phyloP scores from a whole-genome alignment of 345 rosid genomes.

The Populus alba region DNA sequence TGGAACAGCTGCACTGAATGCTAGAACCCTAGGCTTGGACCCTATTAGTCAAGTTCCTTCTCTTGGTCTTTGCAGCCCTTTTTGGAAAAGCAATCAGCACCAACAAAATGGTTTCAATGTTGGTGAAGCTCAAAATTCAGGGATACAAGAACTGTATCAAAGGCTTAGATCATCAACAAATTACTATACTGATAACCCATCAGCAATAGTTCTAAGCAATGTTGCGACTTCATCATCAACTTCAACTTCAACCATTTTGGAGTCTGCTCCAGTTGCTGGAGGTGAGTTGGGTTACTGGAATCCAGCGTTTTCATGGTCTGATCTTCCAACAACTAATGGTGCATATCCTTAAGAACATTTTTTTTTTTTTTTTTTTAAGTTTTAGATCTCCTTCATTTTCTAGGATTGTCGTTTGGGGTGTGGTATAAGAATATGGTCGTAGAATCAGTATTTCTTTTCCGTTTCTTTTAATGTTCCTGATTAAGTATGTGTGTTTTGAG shows the following conservation, averaged over 20 bases:
- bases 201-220: constrained; percentile 33
- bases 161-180: constrained; percentile 45
- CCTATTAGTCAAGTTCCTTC: constrained; percentile 39
- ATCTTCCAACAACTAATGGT: constrained; percentile 65
- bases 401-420: constrained; percentile 32
- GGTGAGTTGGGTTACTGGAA: constrained; percentile 57
- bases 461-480: background rate
- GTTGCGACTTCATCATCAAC: constrained; percentile 36
- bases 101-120: constrained; percentile 36
- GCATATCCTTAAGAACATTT: constrained; percentile 47
- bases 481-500: constrained; percentile 27
- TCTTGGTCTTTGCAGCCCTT: constrained; percentile 39
- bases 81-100: constrained; percentile 41
- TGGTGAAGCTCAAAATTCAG: constrained; percentile 45
- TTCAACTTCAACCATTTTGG: constrained; percentile 37
- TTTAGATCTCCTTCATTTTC: constrained; percentile 8
- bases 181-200: constrained; percentile 22
- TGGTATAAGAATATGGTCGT: constrained; percentile 39
- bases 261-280: constrained; percentile 45
- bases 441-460: constrained; percentile 8
- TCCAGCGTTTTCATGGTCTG: constrained; percentile 56
- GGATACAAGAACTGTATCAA: constrained; percentile 59
- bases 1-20: constrained; percentile 20
- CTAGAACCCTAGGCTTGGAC: constrained; percentile 41
- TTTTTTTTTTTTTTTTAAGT: background rate